Evolutionary conservation across 805 yeast genomes (phyloP).

Genomic region (Schwanniomyces sp.): DNA sequence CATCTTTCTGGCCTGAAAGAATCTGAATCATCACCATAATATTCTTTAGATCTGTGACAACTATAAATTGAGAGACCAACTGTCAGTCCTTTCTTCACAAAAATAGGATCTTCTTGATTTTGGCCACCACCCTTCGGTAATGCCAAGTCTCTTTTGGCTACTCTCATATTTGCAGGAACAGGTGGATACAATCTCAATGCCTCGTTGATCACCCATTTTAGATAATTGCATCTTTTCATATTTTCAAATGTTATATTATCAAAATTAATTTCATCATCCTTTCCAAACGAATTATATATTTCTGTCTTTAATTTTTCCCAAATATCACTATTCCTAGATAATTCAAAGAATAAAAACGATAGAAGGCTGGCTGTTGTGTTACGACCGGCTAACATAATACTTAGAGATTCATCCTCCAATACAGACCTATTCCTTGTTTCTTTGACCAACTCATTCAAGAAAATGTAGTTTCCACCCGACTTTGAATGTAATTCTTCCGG

Average conservation of each 20-base stretch:
- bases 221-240: conserved; percentile 43
- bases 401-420: conserved; percentile 53
- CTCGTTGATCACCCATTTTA: conserved; percentile 43
- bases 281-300: conserved; percentile 31
- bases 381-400: conserved; percentile 53
- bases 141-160: conserved; percentile 46
- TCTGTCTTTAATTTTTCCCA: conserved; percentile 38
- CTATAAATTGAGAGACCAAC: conserved; percentile 57
- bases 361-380: conserved; percentile 56
- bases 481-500: conserved; percentile 28
- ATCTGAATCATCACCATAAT: conserved; percentile 38
- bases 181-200: conserved; percentile 56
- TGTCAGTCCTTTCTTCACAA: conserved; percentile 50
- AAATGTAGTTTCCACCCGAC: conserved; percentile 41
- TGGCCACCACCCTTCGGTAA: conserved; percentile 54
- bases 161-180: conserved; percentile 50
- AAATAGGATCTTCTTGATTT: conserved; percentile 31
- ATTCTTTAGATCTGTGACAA: conserved; percentile 48
- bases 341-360: conserved; percentile 43
- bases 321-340: conserved; percentile 42
- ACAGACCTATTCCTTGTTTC: conserved; percentile 47
- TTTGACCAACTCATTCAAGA: conserved; percentile 48
- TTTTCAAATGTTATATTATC: conserved; percentile 46
- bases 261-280: conserved; percentile 29
- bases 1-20: conserved; percentile 50